A percentile compares a stretch with the other conserved stretches of the same genome.
These are phyloP conservation scores for Ogataea haglerorum DNA, from an alignment of 805 yeast genomes.

Conservation along the genomic window DNA sequence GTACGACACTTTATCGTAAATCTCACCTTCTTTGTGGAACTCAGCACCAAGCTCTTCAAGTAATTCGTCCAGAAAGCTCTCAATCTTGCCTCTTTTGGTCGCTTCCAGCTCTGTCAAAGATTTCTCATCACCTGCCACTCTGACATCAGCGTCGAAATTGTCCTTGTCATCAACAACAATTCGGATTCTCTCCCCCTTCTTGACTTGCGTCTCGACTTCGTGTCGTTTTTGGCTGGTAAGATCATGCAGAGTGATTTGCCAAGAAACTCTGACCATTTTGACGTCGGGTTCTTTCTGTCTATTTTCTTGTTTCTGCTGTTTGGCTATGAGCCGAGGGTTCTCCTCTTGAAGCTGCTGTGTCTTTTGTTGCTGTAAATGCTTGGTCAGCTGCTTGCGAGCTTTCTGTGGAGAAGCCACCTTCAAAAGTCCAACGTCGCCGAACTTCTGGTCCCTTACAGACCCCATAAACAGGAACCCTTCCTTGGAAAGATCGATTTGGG, in stretches of 20 bases:
- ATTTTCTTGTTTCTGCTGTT: slow-evolving; percentile 9
- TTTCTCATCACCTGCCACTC: slow-evolving; percentile 4
- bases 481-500: slow-evolving; percentile 21
- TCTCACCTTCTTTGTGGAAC: slow-evolving; percentile 21
- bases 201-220: slow-evolving; percentile 45
- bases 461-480: slow-evolving; percentile 28
- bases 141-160: slow-evolving; percentile 20
- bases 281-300: slow-evolving; percentile 24
- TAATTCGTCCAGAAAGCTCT: slow-evolving; percentile 28
- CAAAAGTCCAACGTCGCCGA: slow-evolving; percentile 20
- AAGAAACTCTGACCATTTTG: slow-evolving; percentile 49
- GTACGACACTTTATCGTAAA: slow-evolving; percentile 17
- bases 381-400: slow-evolving; percentile 29
- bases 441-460: slow-evolving; percentile 6
- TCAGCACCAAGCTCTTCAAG: slow-evolving; percentile 26
- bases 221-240: slow-evolving; percentile 48
- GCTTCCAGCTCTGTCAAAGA: slow-evolving; percentile 32
- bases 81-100: slow-evolving; percentile 32
- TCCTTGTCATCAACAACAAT: slow-evolving; percentile 40
- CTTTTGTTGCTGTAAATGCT: slow-evolving; percentile 24
- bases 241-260: slow-evolving; percentile 56
- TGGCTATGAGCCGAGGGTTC: slow-evolving; percentile 15
- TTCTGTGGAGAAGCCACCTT: slow-evolving; percentile 22
- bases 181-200: slow-evolving; percentile 41
- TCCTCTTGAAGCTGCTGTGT: slow-evolving; percentile 13